Evolutionary conservation across 768 basidiomycete species (phyloP), one percentile per base, ranked within the genome.

Genomic region (Naematelia encephala): DNA sequence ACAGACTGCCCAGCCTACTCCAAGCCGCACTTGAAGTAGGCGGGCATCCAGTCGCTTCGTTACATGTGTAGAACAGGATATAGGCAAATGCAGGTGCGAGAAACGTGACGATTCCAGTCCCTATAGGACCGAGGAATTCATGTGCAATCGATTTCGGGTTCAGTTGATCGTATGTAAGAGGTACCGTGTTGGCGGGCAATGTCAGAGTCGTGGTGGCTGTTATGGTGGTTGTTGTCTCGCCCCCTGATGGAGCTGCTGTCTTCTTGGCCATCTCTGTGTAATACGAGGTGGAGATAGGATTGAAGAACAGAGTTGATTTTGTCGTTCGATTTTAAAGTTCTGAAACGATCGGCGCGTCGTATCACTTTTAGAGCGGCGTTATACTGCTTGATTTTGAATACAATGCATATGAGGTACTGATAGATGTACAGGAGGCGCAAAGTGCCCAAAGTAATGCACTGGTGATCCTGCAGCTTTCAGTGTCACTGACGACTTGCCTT

Each of bases 81-180:
- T 76, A 76, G 23, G 71, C 60, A 50, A 72, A 60, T 22, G 73
- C 3, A 0, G 76, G 76, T 2, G 71, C 68, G 34, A 69, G 39
- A 51, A 75, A 16, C 25, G 68, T 61, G 39, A 78, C 59, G 29
- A 55, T 54, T 0, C 53, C 44, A 2, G 70, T 70, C 12, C 72
- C 68, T 22, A 66, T 52, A 2, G 74, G 73, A 16, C 77, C 77
- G 58, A 76, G 64, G 63, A 78, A 78, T 57, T 76, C 75, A 43
- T 48, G 56, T 3, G 73, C 57, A 4, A 45, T 42, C 1, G 69
- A 72, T 23, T 47, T 56, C 13, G 75, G 75, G 54, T 76, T 76
- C 46, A 76, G 70, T 49, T 76, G 56, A 1, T 62, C 70, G 60
- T 76, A 76, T 2, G 71, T 68, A 10, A 71, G 56, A 12, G 72